Base-by-base conservation (phyloP, 2,329 filamentous ascomycete species). In the Venturia pyrina region DNA sequence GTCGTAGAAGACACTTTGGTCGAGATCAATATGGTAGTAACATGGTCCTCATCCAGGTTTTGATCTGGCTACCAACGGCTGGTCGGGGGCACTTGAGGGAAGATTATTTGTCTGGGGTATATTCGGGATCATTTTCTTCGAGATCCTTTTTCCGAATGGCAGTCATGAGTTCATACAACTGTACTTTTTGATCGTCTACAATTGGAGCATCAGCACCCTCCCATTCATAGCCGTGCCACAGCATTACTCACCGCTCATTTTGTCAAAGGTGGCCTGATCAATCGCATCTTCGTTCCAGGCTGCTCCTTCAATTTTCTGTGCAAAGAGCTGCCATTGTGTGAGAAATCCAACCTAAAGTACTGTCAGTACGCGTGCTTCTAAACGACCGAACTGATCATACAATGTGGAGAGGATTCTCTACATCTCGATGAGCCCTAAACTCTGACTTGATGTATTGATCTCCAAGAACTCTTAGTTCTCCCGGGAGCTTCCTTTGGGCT, bases 271-370 rank as follows among this genome's bases (percentile, higher is more conserved):
- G 0, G 79, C 81, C 70, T 86, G 85, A 69, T 98, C 93, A 75
- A 98, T 82, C 75, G 88, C 93, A 69, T 91, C 90, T 1, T 89
- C 93, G 67, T 84, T 82, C 95, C 95, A 98, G 0, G 83, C 76
- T 64, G 96, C 89, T 0, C 93, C 93, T 73, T 98, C 93, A 19
- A 99, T 79, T 74, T 91, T 88, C 75, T 99, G 93, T 1, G 92
- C 93, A 74, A 98, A 99, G 64, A 91, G 79, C 76, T 99, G 95
- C 93, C 93, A 99, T 76, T 98, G 93, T 0, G 90, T 93, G 70
- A 99, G 82, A 76, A 99, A 99, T 1, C 93, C 95, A 71, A 98
- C 91, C 91, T 96, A 70, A 48, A 37, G n/a, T 34, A 13, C n/a
- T 64, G 37, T 50, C n/a, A 64, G 24, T 50, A 43, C 24, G n/a